Base-by-base conservation (phyloP, 345 rosid genomes). In the Odontarrhena argentea region DNA sequence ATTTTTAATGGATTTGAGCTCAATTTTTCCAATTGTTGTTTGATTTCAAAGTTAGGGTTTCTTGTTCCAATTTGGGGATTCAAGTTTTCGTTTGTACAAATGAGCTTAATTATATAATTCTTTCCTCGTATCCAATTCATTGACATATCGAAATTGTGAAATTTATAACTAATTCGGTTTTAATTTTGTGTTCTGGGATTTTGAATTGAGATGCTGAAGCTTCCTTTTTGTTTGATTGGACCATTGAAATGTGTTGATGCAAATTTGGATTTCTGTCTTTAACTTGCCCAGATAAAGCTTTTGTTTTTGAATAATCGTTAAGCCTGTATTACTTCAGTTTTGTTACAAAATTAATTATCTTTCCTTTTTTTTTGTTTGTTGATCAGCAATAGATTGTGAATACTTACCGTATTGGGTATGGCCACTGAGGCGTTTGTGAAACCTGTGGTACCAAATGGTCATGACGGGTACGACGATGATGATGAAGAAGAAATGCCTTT, bases 351-450 rank as follows among this genome's bases (percentile, higher is more conserved):
- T 55, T 55, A 55, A 71, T 15, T 12, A 47, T 55, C 53, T 71
- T 71, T 71, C 70, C 69, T 63, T 55, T 69, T 63, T 55, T 69
- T 25, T 52, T 30, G 48, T 55, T 22, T 63, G 58, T 40, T 64
- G 76, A 63, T 30, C 10, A 55, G 9, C 24, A 63, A 53, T 65
- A 57, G 60, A 41, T 57, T 64, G 59, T 30, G 59, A 40, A 56
- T 43, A 36, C 53, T 64, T 42, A 46, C 70, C 70, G 41, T 57
- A 35, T 57, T 51, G 78, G 77, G 79, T 74, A 81, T 94, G 97
- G 88, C 92, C 76, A 83, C 87, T 74, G 86, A 84, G 57, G 81
- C 86, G 78, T 71, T 95, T 69, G 73, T 71, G 44, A 88, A 84
- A 48, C 78, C 72, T 9, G 77, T n/a, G 40, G 52, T 68, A 43